phyloP scores from a whole-genome alignment of 1,139 yeast genomes.

The Candida sp. region DNA sequence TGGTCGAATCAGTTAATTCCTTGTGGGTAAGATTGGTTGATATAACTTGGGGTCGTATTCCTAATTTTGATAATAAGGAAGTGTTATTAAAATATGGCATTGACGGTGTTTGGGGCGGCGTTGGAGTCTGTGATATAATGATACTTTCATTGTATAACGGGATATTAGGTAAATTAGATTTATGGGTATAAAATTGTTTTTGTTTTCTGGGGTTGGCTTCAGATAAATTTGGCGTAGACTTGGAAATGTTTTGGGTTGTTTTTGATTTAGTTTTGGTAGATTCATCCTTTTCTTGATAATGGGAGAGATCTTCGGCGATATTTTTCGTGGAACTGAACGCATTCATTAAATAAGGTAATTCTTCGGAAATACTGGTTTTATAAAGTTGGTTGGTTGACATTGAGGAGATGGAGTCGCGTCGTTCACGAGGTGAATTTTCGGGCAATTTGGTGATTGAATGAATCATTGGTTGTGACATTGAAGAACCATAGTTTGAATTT shows the following conservation, averaged over 20 bases:
- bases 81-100: slow-evolving; percentile 32
- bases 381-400: slow-evolving; percentile 28
- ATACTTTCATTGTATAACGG: slow-evolving; percentile 35
- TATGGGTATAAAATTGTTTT: slow-evolving; percentile 22
- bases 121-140: slow-evolving; percentile 18
- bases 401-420: slow-evolving; percentile 29
- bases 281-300: slow-evolving; percentile 25
- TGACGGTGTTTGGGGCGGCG: slow-evolving; percentile 22
- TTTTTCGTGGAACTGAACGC: slow-evolving; percentile 56
- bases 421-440: slow-evolving; percentile 9
- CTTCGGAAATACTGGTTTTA: slow-evolving; percentile 50
- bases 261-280: slow-evolving; percentile 1
- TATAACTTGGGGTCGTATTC: slow-evolving; percentile 45
- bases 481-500: slow-evolving; percentile 24
- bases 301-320: slow-evolving; percentile 47
- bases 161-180: slow-evolving; percentile 27
- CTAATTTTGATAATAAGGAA: slow-evolving; percentile 36
- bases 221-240: not conserved
- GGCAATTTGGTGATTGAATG: slow-evolving; percentile 38
- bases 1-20: slow-evolving; percentile 4
- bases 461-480: slow-evolving; percentile 26
- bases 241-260: not conserved
- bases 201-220: slow-evolving; percentile 1
- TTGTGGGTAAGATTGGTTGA: slow-evolving; percentile 19
- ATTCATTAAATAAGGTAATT: slow-evolving; percentile 52